Evolutionary conservation across 1,139 yeast species (phyloP), one percentile per base, ranked within the genome.

Genomic region (Yamadazyma atlantica): DNA sequence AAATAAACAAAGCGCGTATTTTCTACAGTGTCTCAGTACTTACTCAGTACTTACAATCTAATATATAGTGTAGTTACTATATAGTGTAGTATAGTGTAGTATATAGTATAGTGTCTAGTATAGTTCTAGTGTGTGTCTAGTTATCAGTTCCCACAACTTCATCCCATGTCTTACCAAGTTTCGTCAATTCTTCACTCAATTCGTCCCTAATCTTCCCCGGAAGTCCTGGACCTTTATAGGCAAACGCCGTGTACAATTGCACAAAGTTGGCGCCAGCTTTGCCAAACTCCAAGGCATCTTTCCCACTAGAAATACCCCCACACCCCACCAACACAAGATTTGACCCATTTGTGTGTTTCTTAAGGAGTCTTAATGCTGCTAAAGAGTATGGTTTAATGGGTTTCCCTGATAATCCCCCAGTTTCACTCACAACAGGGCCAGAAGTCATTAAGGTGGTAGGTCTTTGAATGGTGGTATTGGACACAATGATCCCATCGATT

Each of bases 191-290:
- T 3, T 57, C 65, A 7, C 80, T 74, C 47, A 90, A 73, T 53
- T 87, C 96, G 50, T 82, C 83, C 54, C 89, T 82, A 49, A 92
- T 75, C 53, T 81, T 80, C 34, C 82, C 78, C 6, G 94, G 87
- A 38, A 87, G 69, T 1, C 95, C 96, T 0, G 97, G 96, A 1
- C 98, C 98, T 55, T 80, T 81, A 66, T 88, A 90, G 1, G 95
- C 97, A 62, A 87, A 86, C 2, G 95, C 81, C 9, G 97, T 90
- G 64, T 89, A 89, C 38, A 88, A 63, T 60, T 90, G 87, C 33
- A 90, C 80, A 55, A 82, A 86, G 24, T 85, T 75, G 11, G 98
- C 97, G 43, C 98, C 98, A 1, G 97, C 96, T 53, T 77, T 80
- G 25, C 94, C 96, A 62, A 84, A 92, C 50, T 90, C 97, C 38